Conservation (phyloP, 106 monocot species). For the Posidonia australis region DNA sequence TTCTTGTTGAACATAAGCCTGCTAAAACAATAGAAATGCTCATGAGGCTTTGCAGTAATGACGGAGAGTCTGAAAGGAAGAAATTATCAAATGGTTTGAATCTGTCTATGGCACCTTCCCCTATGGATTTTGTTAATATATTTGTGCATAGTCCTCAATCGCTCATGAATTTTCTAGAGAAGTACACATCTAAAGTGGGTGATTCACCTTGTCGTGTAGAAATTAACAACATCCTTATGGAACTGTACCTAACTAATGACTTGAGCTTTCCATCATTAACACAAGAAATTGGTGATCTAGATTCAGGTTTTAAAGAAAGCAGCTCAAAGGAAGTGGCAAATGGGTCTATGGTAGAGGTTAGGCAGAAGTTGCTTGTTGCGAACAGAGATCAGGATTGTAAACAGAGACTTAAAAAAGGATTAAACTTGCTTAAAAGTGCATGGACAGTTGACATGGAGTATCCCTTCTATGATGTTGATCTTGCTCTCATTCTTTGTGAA, state of each 20-base stretch:
- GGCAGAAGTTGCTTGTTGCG: conserved; percentile 17
- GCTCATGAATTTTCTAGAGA: conserved; percentile 88
- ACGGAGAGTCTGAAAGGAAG: conserved; percentile 22
- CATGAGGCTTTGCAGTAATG: conserved; percentile 55
- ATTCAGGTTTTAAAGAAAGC: conserved; percentile 13
- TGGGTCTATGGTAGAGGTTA: conserved; percentile 20
- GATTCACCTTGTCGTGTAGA: conserved; percentile 77
- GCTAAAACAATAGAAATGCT: conserved; percentile 66
- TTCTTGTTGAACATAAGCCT: conserved; percentile 80
- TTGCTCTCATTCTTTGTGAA: conserved; percentile 86
- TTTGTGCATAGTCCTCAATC: conserved; percentile 77
- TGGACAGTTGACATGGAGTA: conserved; percentile 83
- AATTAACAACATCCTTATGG: conserved; percentile 88
- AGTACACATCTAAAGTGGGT: conserved; percentile 53
- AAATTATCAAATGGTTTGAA: conserved; percentile 27
- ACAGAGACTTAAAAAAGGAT: conserved; percentile 62
- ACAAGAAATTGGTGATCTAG: conserved; percentile 34
- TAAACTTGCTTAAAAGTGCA: conserved; percentile 64
- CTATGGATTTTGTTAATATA: conserved; percentile 90
- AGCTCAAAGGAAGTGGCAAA: conserved; percentile 27
- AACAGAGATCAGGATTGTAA: conserved; percentile 28
- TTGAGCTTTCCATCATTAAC: conserved; percentile 63
- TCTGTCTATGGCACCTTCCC: conserved; percentile 50
- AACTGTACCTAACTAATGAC: conserved; percentile 70
- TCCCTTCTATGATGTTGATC: conserved; percentile 83